Conservation (phyloP, 225 moss, liverwort and hornwort genomes). For the Sphagnum contortum region DNA sequence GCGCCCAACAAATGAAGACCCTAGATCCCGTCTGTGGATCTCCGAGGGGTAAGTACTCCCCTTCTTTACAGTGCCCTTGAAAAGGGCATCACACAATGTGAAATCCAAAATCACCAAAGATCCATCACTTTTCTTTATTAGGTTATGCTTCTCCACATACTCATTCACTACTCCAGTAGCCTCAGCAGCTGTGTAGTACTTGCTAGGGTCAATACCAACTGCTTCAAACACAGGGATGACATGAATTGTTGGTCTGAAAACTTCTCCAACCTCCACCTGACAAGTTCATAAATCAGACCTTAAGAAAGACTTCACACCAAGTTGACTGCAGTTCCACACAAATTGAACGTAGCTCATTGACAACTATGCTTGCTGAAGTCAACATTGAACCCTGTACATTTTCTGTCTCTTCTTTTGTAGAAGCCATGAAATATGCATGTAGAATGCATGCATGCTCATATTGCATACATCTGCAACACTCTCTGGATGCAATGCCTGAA, state of each 20-base stretch:
- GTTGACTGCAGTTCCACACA: too few species aligned
- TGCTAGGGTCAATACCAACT: conserved; percentile 3
- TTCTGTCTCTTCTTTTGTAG: too few species aligned
- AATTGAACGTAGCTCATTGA: too few species aligned
- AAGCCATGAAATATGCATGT: too few species aligned
- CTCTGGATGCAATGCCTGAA: too few species aligned
- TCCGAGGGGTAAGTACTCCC: conserved; percentile 4
- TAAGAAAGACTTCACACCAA: too few species aligned
- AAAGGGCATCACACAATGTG: conserved; percentile 4
- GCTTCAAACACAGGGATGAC: conserved; percentile 2
- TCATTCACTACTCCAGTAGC: background rate
- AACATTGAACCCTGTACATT: too few species aligned
- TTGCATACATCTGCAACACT: too few species aligned
- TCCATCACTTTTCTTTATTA: background rate
- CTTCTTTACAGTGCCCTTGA: conserved; percentile 7
- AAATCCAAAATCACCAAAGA: conserved; percentile 1
- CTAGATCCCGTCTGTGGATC: background rate
- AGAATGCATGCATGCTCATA: too few species aligned
- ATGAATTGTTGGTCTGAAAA: conserved; percentile 5
- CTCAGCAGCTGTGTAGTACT: conserved; percentile 6
- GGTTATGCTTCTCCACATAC: conserved; percentile 3
- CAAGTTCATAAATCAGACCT: too few species aligned
- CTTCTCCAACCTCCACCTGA: conserved; percentile 1
- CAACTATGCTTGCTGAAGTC: too few species aligned
- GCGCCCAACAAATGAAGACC: conserved; percentile 1